Conservation (phyloP, 163 green algal genomes). For the Trebouxiophyceae sp. region DNA sequence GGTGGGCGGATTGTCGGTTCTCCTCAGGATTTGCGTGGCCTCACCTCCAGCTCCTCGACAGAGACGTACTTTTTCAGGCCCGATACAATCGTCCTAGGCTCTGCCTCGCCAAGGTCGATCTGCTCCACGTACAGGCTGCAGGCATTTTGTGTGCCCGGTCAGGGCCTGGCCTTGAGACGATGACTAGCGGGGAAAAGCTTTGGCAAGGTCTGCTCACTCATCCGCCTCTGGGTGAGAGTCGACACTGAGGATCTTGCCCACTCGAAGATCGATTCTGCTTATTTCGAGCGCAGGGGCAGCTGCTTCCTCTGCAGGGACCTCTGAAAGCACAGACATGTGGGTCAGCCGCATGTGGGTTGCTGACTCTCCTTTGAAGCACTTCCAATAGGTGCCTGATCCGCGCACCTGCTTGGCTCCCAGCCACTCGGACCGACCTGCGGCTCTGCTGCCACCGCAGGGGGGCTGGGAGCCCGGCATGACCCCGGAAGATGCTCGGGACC, state of each 20-base stretch:
- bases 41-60: slow-evolving; percentile 44
- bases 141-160: not conserved
- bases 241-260: slow-evolving; percentile 35
- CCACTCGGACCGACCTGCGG: no score
- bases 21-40: slow-evolving; percentile 35
- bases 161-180: not conserved
- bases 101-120: slow-evolving; percentile 65
- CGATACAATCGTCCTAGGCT: slow-evolving; percentile 59
- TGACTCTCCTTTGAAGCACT: no score
- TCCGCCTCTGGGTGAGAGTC: slow-evolving; percentile 48
- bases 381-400: no score
- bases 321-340: not conserved
- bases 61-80: slow-evolving; percentile 66
- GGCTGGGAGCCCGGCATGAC: no score
- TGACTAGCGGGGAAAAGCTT: not conserved
- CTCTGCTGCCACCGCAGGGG: no score
- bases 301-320: not conserved
- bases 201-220: slow-evolving; percentile 4
- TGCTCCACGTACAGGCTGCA: slow-evolving; percentile 60
- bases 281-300: not conserved
- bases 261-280: slow-evolving; percentile 34
- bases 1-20: not conserved
- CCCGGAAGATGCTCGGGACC: no score
- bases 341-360: no score
- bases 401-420: no score